These are phyloP conservation scores for Gracilaria vermiculophylla DNA, from an alignment of 23 red algal genomes.

Conservation along the genomic window DNA sequence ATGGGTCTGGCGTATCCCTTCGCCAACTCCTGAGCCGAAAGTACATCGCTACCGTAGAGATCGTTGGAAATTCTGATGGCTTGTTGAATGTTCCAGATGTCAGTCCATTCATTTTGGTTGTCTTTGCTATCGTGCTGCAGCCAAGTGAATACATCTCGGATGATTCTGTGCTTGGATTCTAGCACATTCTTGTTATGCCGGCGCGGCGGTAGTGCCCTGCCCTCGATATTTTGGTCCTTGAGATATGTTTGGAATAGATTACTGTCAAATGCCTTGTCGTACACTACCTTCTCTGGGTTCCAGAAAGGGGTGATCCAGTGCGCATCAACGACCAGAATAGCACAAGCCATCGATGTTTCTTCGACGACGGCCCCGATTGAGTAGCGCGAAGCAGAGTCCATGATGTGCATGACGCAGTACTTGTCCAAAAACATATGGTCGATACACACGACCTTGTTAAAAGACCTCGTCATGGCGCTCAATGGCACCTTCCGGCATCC, in stretches of 20 bases:
- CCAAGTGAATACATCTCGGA: constrained; percentile 12
- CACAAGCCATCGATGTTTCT: not conserved
- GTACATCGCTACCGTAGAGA: constrained; percentile 33
- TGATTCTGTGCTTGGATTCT: constrained; percentile 36
- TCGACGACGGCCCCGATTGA: not conserved
- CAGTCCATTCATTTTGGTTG: not conserved
- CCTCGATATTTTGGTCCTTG: not conserved
- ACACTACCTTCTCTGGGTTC: not conserved
- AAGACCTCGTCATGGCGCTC: too few relatives aligned
- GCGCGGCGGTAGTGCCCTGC: not conserved
- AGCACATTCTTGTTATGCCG: constrained; percentile 52
- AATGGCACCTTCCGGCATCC: too few relatives aligned
- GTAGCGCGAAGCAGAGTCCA: not conserved
- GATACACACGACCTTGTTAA: too few relatives aligned
- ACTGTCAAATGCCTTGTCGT: too few relatives aligned
- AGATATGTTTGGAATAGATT: not conserved
- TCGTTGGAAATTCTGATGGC: constrained; percentile 27
- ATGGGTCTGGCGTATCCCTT: constrained; percentile 24
- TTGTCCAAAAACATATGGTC: too few relatives aligned
- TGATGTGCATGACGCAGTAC: constrained; percentile 27
- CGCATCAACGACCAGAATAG: constrained; percentile 13
- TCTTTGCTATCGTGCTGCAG: not conserved
- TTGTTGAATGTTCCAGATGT: too few relatives aligned
- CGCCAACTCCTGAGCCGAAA: too few relatives aligned
- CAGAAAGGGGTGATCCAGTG: constrained; percentile 20